Evolutionary conservation across 2,329 filamentous ascomycete species (phyloP), one percentile per base, ranked within the genome.

Genomic region (Cladosporium sp.): DNA sequence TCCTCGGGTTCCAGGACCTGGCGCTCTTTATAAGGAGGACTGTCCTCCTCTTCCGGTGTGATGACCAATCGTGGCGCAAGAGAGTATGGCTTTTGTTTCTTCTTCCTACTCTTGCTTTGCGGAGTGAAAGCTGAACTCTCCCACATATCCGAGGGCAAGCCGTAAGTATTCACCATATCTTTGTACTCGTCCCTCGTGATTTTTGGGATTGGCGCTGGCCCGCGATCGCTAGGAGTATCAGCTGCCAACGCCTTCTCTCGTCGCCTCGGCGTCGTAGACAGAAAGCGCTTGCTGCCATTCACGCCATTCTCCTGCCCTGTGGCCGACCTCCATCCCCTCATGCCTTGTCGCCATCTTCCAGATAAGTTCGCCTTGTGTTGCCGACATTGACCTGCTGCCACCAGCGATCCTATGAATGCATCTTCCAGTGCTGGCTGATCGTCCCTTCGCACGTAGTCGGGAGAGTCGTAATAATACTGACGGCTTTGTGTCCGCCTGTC

Each of bases 341-440:
- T 19, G 36, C 36, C 36, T 32, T 13, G 36, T 25, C 40, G 45
- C 36, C 16, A 40, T 36, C 36, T n/a, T 7, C 45, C 59, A 7
- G 59, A 58, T 13, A 58, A 61, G 41, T 64, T 68, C 57, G 66
- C 67, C 19, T 70, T 67, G 59, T 79, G 77, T 41, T 71, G 63
- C 52, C 64, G 67, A 58, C 77, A 79, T 49, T 73, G 72, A 35
- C 71, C 71, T 40, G 77, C 77, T 56, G 72, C 64, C 51, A 75
- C 72, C 56, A 80, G 62, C 35, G 77, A 77, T 54, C 68, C 65
- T 54, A 79, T 71, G 63, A 80, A 78, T 55, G 74, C 59, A 56
- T 72, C 72, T 56, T 74, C 72, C 66, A 77, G 67, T 53, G 62
- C 65, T 54, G 63, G 59, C 57, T 57, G 11, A n/a, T n/a, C 36